A percentile compares a stretch with the other conserved stretches of the same genome.
Evolutionary conservation across 345 rosid species (phyloP).

Genomic region (Atalantia buxifolia): DNA sequence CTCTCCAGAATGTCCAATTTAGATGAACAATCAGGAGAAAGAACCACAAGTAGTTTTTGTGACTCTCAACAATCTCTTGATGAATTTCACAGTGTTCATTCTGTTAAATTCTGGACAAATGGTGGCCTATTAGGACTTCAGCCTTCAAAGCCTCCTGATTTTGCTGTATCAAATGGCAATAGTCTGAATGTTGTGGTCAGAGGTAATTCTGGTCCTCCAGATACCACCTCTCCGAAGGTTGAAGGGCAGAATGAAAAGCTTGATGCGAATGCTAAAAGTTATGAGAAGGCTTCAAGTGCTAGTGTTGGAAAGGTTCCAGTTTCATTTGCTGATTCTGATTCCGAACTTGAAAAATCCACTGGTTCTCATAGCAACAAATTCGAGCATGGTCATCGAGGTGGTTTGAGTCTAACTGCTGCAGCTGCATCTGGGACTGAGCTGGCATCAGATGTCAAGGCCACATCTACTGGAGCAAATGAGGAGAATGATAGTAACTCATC

Average conservation of each 20-base stretch:
- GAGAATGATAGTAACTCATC: slow-evolving; percentile 43
- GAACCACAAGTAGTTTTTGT: slow-evolving; percentile 13
- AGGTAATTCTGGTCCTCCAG: slow-evolving; percentile 22
- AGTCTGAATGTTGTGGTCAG: slow-evolving; percentile 23
- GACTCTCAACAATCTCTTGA: slow-evolving; percentile 38
- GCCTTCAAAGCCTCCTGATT: slow-evolving; percentile 92
- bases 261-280: slow-evolving; percentile 25
- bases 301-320: slow-evolving; percentile 24
- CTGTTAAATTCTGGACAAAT: slow-evolving; percentile 85
- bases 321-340: slow-evolving; percentile 28
- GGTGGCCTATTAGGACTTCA: slow-evolving; percentile 88
- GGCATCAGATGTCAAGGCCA: slow-evolving; percentile 23
- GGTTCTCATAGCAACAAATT: slow-evolving; percentile 26
- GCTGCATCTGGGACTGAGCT: slow-evolving; percentile 29
- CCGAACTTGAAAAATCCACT: slow-evolving; percentile 19
- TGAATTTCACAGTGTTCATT: slow-evolving; percentile 30
- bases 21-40: slow-evolving; percentile 17
- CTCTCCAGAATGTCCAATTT: slow-evolving; percentile 18
- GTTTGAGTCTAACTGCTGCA: slow-evolving; percentile 13
- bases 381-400: slow-evolving; percentile 24
- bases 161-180: slow-evolving; percentile 43
- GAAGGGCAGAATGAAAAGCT: slow-evolving; percentile 30
- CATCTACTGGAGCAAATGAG: slow-evolving; percentile 25
- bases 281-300: slow-evolving; percentile 20
- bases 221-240: slow-evolving; percentile 5